Conservation (phyloP, 768 basidiomycete species). For the Trametes cingulata region DNA sequence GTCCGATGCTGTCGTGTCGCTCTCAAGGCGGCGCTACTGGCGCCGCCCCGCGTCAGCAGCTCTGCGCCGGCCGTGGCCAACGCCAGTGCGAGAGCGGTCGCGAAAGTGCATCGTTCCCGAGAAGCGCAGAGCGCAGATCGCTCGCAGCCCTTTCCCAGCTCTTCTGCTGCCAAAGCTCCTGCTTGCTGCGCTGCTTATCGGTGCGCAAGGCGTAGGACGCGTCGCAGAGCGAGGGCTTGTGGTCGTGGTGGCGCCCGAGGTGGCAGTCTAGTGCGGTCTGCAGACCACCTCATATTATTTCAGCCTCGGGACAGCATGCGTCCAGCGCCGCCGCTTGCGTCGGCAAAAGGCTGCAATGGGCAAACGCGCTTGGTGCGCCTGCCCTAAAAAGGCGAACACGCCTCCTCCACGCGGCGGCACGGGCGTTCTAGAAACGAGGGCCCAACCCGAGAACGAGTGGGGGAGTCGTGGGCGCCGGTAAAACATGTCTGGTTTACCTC, state of each 20-base stretch:
- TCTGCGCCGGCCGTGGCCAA: constrained; percentile 10
- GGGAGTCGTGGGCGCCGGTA: constrained; percentile 23
- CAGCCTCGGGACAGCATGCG: constrained; percentile 6
- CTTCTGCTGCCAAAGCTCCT: constrained; percentile 11
- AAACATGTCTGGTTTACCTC: constrained; percentile 35
- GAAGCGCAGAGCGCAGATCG: constrained; percentile 19
- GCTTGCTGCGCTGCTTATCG: constrained; percentile 21
- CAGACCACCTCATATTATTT: neutral
- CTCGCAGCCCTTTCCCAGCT: constrained; percentile 7
- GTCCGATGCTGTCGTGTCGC: constrained; percentile 20
- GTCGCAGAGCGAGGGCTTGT: neutral
- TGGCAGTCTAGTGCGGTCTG: constrained; percentile 4
- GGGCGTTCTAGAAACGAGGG: constrained; percentile 30
- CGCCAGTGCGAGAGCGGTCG: neutral
- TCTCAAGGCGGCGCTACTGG: constrained; percentile 11
- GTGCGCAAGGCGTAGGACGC: constrained; percentile 2
- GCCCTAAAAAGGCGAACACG: constrained; percentile 38
- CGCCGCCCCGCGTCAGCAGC: constrained; percentile 6
- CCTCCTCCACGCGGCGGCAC: constrained; percentile 35
- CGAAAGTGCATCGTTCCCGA: neutral
- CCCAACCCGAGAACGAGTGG: constrained; percentile 8
- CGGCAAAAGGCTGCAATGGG: constrained; percentile 16
- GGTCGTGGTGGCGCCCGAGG: neutral
- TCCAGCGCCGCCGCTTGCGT: constrained; percentile 18
- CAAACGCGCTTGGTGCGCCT: constrained; percentile 26